Evolutionary conservation across 768 basidiomycete species (phyloP).

Genomic region (Gymnopilus junonius): DNA sequence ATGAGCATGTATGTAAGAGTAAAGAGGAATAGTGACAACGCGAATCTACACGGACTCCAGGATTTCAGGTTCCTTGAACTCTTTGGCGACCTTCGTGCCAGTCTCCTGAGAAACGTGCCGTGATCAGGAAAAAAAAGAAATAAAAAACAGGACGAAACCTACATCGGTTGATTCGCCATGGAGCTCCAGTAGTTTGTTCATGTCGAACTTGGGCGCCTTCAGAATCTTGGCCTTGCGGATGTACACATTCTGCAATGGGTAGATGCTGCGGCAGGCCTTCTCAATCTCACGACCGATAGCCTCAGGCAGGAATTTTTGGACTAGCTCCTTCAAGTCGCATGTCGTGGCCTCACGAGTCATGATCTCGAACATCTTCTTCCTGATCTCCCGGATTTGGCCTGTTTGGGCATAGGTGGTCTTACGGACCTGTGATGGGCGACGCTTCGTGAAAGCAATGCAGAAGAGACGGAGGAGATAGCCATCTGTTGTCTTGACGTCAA

Average conservation of each 20-base stretch:
- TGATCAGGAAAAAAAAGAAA: constrained; percentile 13
- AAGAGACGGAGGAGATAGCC: constrained; percentile 99
- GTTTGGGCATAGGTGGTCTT: constrained; percentile 99
- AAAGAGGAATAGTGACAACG: constrained; percentile 37
- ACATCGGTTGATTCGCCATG: constrained; percentile 96
- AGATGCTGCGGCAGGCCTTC: constrained; percentile 95
- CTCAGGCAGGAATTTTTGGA: constrained; percentile 99
- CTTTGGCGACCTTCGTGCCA: constrained; percentile 90
- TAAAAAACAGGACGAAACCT: constrained; percentile 37
- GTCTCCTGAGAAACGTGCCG: constrained; percentile 67
- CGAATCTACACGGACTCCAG: constrained; percentile 83
- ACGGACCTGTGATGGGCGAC: constrained; percentile 93
- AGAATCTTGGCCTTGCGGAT: constrained; percentile 99
- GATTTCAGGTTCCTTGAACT: constrained; percentile 98
- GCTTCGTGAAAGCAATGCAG: constrained; percentile 98
- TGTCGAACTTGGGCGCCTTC: constrained; percentile 96
- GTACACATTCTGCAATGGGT: constrained; percentile 98
- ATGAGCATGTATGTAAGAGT: constrained; percentile 26
- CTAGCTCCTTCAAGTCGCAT: constrained; percentile 96
- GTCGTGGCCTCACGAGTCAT: constrained; percentile 95
- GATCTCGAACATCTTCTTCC: constrained; percentile 99
- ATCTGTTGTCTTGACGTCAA: constrained; percentile 99
- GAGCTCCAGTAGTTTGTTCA: constrained; percentile 93
- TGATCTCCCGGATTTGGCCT: constrained; percentile 93
- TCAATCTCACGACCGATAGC: constrained; percentile 99